Base-by-base conservation (phyloP, 352 stramenopile species). In the Phytophthora sansomeana region DNA sequence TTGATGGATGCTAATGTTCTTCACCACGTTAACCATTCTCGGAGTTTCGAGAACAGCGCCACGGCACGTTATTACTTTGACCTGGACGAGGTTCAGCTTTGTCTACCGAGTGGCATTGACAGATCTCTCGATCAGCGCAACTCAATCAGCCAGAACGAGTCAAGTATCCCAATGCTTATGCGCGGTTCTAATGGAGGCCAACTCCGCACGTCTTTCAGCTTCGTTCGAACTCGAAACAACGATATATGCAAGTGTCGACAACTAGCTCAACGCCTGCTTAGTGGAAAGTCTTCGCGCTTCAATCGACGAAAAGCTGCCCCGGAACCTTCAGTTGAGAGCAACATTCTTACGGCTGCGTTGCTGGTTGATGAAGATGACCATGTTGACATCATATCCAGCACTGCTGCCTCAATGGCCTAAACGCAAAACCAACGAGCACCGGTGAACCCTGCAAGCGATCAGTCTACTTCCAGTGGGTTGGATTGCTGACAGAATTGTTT, bases 1-100 rank as follows among this genome's bases (percentile, higher is more conserved):
- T 56, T 90, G 57, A 88, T 90, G 81, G 79, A 90, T 57, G 80
- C 81, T 11, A 69, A 69, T 2, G 53, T 85, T 10, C 65, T 88
- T 41, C 81, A 90, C 48, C 81, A 90, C 67, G 42, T 69, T 1
- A 85, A 79, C 36, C 81, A 90, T 55, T 58, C 66, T 14, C 67
- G 52, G 8, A 67, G 67, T 24, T 86, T 88, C 55, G 77, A 86
- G 28, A 73, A 75, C 56, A 72, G 16, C n/a, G 26, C 65, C 0
- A 69, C 52, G 5, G 42, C 62, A 5, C 41, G 72, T 14, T 85
- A 82, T 51, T 83, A 60, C 38, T 80, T 87, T 36, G 74, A 84
- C 26, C 28, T 72, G 14, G 67, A 75, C 33, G 62, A 69, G 38
- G 48, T 33, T 0, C 60, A 66, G 16, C 33, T 58, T 17, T 47